A percentile compares a stretch with the other conserved stretches of the same genome.
phyloP scores from a whole-genome alignment of 2,329 filamentous ascomycete genomes.

The Claviceps monticola region DNA sequence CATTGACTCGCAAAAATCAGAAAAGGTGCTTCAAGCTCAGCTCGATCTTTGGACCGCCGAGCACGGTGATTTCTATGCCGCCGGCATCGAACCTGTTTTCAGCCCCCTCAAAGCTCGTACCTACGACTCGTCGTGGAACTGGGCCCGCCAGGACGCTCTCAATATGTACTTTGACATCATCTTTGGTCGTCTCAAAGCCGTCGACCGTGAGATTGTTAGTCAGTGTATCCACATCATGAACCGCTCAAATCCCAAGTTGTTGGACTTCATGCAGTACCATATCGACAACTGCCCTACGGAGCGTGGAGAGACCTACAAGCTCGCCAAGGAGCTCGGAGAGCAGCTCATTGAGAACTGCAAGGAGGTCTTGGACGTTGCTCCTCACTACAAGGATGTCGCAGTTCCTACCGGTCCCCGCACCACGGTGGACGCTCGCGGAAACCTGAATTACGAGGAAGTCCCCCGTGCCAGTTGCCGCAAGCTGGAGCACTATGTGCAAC shows the following conservation, averaged over 20 bases:
- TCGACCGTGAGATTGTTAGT: slow-evolving; percentile 96
- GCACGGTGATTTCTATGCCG: slow-evolving; percentile 91
- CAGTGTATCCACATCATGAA: slow-evolving; percentile 99
- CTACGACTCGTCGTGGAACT: slow-evolving; percentile 99
- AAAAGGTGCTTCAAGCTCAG: slow-evolving; percentile 80
- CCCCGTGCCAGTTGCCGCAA: slow-evolving; percentile 84
- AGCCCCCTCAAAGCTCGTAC: slow-evolving; percentile 85
- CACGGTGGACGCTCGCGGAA: slow-evolving; percentile 81
- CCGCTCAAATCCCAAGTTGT: slow-evolving; percentile 83
- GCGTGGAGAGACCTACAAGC: slow-evolving; percentile 89
- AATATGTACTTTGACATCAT: slow-evolving; percentile 99
- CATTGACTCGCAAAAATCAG: slow-evolving; percentile 69
- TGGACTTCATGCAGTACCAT: slow-evolving; percentile 99
- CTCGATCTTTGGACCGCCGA: slow-evolving; percentile 90
- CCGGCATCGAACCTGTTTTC: slow-evolving; percentile 89
- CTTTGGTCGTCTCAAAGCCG: slow-evolving; percentile 81
- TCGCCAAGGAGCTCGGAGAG: slow-evolving; percentile 88
- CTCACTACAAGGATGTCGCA: slow-evolving; percentile 91
- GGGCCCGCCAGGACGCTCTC: slow-evolving; percentile 92
- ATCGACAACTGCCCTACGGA: slow-evolving; percentile 98
- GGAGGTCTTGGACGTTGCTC: slow-evolving; percentile 70
- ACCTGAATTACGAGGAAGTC: slow-evolving; percentile 81
- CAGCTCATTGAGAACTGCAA: slow-evolving; percentile 97
- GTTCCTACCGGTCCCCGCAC: slow-evolving; percentile 86
- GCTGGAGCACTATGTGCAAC: slow-evolving; percentile 93